Base-by-base conservation (phyloP, 108 stramenopile genomes). In the Pseudonitzschia delicatissima region DNA sequence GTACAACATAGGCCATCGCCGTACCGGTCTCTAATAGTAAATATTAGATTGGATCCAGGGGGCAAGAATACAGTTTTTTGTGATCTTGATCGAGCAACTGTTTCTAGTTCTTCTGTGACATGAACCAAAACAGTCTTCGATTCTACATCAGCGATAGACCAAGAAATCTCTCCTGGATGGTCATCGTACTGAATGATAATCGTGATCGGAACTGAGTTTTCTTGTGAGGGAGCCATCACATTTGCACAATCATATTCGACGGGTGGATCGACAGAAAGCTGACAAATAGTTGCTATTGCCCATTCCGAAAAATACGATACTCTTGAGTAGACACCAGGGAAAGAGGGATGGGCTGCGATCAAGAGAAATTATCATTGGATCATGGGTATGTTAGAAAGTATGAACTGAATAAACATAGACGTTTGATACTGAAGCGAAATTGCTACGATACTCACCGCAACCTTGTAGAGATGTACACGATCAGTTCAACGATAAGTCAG, bases 251-350 rank as follows among this genome's bases (percentile, higher is more conserved):
- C 32, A 37, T 79, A 71, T 27, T 77, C 67, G n/a, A 17, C 53
- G 2, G 86, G 86, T 4, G 83, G 82, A n/a, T 67, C 59, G 7
- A 15, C 36, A 23, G 83, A 82, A 11, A 72, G 34, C 2, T 32
- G 20, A 50, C 87, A 87, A 13, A 87, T 82, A 23, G 71, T 70
- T 1, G 47, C 34, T 37, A 32, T 42, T n/a, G 82, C 72, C 83
- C 83, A 87, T n/a, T 79, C 72, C 39, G 68, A 71, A 42, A 74
- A 70, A 34, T 71, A 53, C 23, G 73, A 72, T 3, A 82, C 62
- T 0, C 84, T 62, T 11, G 81, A 27, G 52, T 82, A 85, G 21
- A 85, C 81, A 18, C 84, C 84, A n/a, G 77, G 77, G 15, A 78
- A 78, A 4, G 65, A 55, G 45, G 27, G 72, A 71, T 50, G 50